phyloP scores from a whole-genome alignment of 805 yeast species.

The Suhomyces sp. region DNA sequence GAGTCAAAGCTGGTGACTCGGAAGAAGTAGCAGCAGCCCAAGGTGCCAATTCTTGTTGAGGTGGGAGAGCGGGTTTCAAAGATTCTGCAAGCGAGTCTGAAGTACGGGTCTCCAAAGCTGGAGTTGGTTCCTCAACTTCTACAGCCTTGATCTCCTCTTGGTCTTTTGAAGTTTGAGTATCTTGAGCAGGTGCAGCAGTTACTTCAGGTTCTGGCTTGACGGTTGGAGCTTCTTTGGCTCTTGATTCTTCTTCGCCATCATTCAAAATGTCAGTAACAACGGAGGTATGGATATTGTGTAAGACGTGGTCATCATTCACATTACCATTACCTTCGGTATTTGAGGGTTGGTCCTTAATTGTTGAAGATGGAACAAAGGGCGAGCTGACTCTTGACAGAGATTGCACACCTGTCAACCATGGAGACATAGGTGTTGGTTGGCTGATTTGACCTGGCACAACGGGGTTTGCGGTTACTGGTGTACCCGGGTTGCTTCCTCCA shows the following conservation, averaged over 20 bases:
- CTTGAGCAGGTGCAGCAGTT: neutral
- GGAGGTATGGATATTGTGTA: slow-evolving; percentile 38
- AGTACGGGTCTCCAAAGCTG: neutral
- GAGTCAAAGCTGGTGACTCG: slow-evolving; percentile 40
- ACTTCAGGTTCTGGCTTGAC: neutral
- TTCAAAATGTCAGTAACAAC: slow-evolving; percentile 42
- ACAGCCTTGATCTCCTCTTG: neutral
- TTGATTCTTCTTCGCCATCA: slow-evolving; percentile 21
- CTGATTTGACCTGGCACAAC: slow-evolving; percentile 21
- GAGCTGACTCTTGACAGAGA: slow-evolving; percentile 38
- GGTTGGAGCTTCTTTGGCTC: neutral
- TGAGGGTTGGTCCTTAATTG: slow-evolving; percentile 3
- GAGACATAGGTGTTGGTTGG: slow-evolving; percentile 42
- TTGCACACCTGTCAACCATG: slow-evolving; percentile 38
- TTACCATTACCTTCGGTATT: slow-evolving; percentile 3
- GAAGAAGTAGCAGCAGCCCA: slow-evolving; percentile 46
- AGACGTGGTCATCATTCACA: slow-evolving; percentile 26
- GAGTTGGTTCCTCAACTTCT: neutral
- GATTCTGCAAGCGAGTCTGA: slow-evolving; percentile 8
- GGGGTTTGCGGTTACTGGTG: slow-evolving; percentile 27
- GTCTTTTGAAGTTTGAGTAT: neutral
- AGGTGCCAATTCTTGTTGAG: slow-evolving; percentile 42
- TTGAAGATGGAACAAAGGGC: slow-evolving; percentile 34
- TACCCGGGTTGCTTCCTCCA: slow-evolving; percentile 25
- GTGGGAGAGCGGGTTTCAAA: slow-evolving; percentile 16